These are phyloP conservation scores for Sporopachydermia lactativora DNA, from an alignment of 805 yeast species.

Conservation along the genomic window DNA sequence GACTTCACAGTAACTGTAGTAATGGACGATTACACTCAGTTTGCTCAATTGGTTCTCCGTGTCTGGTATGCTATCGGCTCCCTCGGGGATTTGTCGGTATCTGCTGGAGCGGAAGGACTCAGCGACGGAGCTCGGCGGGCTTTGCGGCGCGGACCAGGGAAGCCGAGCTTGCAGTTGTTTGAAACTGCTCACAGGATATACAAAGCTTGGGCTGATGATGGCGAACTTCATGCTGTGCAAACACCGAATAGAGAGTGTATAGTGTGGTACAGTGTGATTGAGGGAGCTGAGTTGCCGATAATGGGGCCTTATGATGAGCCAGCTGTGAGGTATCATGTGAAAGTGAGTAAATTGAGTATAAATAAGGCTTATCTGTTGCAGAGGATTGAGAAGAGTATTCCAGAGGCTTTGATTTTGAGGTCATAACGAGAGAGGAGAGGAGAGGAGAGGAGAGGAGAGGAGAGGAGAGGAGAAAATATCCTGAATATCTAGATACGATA, in stretches of 20 bases:
- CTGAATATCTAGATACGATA: too few species aligned
- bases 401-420: neutral
- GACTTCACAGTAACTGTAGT: neutral
- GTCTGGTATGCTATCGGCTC: conserved; percentile 1
- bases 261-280: neutral
- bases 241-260: neutral
- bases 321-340: neutral
- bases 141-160: neutral
- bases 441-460: too few species aligned
- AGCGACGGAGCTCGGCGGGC: neutral
- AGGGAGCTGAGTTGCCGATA: neutral
- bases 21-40: neutral
- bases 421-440: conserved; percentile 6
- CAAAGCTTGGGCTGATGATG: neutral
- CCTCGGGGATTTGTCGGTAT: neutral
- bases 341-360: neutral
- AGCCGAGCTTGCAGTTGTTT: neutral
- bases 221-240: neutral
- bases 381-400: neutral
- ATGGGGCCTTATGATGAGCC: neutral
- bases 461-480: too few species aligned
- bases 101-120: neutral
- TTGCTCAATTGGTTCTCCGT: neutral
- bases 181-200: neutral
- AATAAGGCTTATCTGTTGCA: neutral